phyloP scores from a whole-genome alignment of 2,329 filamentous ascomycete genomes.

The Eurotiales sp. region DNA sequence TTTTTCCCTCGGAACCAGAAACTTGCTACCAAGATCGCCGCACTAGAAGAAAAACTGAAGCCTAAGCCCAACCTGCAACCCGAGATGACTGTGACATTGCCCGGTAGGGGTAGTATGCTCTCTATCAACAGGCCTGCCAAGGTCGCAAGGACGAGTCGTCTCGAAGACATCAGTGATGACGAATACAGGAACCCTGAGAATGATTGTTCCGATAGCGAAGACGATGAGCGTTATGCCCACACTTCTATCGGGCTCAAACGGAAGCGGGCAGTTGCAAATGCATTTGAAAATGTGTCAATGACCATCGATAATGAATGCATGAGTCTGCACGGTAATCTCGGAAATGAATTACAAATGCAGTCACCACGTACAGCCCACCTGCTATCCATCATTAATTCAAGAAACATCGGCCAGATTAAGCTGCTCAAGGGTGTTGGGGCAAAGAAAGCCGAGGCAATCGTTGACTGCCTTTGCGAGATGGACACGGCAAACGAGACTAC shows the following conservation, averaged over 20 bases:
- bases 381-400: conserved; percentile 44
- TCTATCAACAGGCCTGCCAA: conserved; percentile 27
- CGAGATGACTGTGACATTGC: conserved; percentile 17
- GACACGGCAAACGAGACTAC: conserved; percentile 25
- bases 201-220: conserved; percentile 17
- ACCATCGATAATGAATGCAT: background rate
- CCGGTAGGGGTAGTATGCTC: conserved; percentile 30
- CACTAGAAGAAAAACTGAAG: conserved; percentile 50
- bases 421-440: conserved; percentile 44
- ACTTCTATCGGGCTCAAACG: conserved; percentile 19
- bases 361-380: conserved; percentile 44
- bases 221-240: conserved; percentile 27
- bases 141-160: conserved; percentile 24
- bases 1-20: conserved; percentile 85
- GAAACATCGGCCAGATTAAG: conserved; percentile 45
- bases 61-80: conserved; percentile 20
- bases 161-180: conserved; percentile 29
- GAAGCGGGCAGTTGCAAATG: conserved; percentile 27
- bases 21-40: conserved; percentile 55
- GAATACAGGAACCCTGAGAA: conserved; percentile 27
- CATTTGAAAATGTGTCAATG: conserved; percentile 11
- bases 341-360: conserved; percentile 18
- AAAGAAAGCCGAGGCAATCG: conserved; percentile 47
- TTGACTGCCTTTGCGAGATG: conserved; percentile 45
- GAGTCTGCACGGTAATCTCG: conserved; percentile 15